Evolutionary conservation across 78 protist species (phyloP), one percentile per base, ranked within the genome.

Genomic region (Dictyostelium brefeldianum): DNA sequence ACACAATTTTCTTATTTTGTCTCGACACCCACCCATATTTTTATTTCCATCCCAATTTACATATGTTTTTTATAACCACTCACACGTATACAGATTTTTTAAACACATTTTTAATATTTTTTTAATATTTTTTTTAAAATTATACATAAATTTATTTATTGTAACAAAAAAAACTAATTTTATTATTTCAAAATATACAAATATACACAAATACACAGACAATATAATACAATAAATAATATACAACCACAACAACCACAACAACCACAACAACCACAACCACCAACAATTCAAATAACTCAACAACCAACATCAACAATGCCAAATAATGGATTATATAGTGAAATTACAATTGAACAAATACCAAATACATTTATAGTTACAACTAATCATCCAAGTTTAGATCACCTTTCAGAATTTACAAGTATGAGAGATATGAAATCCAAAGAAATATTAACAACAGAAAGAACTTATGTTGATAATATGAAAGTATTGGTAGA

Each of bases 391-490:
- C 83, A 87, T 31, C 92, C 92, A 56, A 50, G 54, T 17, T 59
- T 87, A 7, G 92, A 87, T 27, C 92, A 87, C 36, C 48, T 87
- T 1, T 29, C 50, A 20, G 65, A 47, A 47, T 87, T 87, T 27
- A 87, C 92, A 46, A 12, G 62, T 1, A n/a, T 77, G 62, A 79
- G 92, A 47, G 92, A 87, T 15, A 12, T 87, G 36, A 87, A 87
- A 27, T 74, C 67, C n/a, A 87, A 87, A 41, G 92, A 87, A 65
- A 87, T 87, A 64, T 50, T 87, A 46, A 87, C 81, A 0, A 87
- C 92, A 47, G 92, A 87, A 14, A 62, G 92, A 41, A 87, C 92
- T 17, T 87, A 87, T 59, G 80, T 79, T 25, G 92, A 87, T 77
- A 87, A 87, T 65, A 87, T 87, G 92, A 74, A 77, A 27, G 77